A percentile compares a stretch with the other conserved stretches of the same genome.
phyloP scores from a whole-genome alignment of 2,329 filamentous ascomycete genomes.

The Apiospora rasikravindrae region DNA sequence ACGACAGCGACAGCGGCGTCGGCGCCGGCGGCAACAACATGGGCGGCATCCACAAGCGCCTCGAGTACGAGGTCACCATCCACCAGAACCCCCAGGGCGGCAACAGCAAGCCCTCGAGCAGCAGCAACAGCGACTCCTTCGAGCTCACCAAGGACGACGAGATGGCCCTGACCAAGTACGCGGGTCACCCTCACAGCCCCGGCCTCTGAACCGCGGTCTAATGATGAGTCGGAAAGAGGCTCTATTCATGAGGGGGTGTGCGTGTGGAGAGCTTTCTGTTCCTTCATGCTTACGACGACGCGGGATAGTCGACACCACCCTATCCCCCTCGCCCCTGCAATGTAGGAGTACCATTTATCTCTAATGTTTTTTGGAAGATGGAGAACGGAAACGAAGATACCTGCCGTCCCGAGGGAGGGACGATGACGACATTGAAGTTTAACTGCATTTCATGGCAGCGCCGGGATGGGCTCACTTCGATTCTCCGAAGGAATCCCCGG shows the following conservation, averaged over 20 bases:
- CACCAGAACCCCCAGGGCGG: slow-evolving; percentile 10
- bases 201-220: not conserved
- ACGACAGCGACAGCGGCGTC: slow-evolving; percentile 41
- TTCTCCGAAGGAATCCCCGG: not conserved
- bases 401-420: not conserved
- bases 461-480: not conserved
- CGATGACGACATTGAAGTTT: not conserved
- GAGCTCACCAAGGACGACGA: slow-evolving; percentile 54
- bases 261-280: not conserved
- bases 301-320: not conserved
- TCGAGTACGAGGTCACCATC: slow-evolving; percentile 23
- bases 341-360: not conserved
- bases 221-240: not conserved
- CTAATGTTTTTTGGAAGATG: not conserved
- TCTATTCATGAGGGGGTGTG: not conserved
- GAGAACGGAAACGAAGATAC: not conserved
- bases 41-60: slow-evolving; percentile 21
- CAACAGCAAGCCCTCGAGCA: slow-evolving; percentile 2
- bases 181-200: not conserved
- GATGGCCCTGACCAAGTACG: slow-evolving; percentile 18
- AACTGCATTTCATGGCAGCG: not conserved
- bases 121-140: slow-evolving; percentile 31
- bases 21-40: not conserved
- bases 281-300: too few species aligned
- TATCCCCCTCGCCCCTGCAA: not conserved